Evolutionary conservation across 257 asterid species (phyloP), one percentile per base, ranked within the genome.

Genomic region (Nicotiana undulata): DNA sequence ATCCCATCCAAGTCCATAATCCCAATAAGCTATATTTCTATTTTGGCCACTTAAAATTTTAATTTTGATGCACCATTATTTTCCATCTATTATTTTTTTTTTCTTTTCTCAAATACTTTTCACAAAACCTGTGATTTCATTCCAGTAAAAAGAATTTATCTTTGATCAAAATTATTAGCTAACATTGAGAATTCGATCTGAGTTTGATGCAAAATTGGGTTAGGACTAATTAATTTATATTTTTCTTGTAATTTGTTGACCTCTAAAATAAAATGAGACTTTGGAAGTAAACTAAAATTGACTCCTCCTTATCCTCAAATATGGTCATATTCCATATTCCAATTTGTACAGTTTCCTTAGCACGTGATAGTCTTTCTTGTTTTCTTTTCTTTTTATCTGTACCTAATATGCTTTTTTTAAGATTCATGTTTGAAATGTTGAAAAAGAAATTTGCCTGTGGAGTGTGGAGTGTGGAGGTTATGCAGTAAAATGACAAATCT

Each of bases 371-470:
- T 5, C 37, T 46, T 58, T 22, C 13, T 72, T 72, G 24, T 0
- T 11, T 68, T 37, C 16, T 13, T 37, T 11, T 1, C n/a, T 20
- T 7, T 4, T 66, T 40, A 7, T 40, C 20, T 20, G 32, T 40
- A 20, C 32, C 53, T 20, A 40, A 20, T 40, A 46, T 46, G 12
- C 12, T 22, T 70, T 70, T 20, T 20, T 3, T 22, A 22, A 40
- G 77, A 70, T 70, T 24, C 58, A 44, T 44, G 1, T 12, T 40
- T 70, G 13, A 44, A 44, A 40, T 12, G 34, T 40, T 61, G 31
- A 26, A 80, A 24, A n/a, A 59, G 75, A 80, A 76, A 72, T 59
- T 68, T 77, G 56, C 83, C 53, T 82, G 29, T 68, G 74, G 78
- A 76, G 0, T 82, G 29, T 68, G 74, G 78, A 76, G 0, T 61